Evolutionary conservation across 139 green algal species (phyloP), one percentile per base, ranked within the genome.

Genomic region (Micromonas pusilla): DNA sequence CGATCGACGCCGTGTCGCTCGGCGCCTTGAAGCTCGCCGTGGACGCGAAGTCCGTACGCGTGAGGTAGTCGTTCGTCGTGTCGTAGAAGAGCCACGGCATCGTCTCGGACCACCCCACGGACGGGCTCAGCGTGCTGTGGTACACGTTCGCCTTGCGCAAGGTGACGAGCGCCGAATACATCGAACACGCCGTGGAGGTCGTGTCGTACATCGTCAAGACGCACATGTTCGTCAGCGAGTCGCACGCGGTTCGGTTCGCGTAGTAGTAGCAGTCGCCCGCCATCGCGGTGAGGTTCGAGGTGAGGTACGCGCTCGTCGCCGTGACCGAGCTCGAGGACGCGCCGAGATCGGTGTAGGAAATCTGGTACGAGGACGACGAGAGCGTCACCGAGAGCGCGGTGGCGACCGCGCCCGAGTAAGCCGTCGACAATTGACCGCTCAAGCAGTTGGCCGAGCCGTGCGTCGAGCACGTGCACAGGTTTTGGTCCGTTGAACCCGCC

Each of bases 191-290:
- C 6, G 45, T 28, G 9, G 45, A 21, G n/a, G 21, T 28, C 3
- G 3, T 36, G 64, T 75, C 36, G 38, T 76, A 73, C 76, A 75
- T 74, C 25, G 52, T n/a, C 63, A 81, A 37, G 32, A 81, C 76
- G 76, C 76, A 81, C 36, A 76, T 23, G 65, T 81, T 81, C 21
- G 65, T 63, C 3, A 81, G 64, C n/a, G 37, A 25, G 76, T 81
- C 75, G 65, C 76, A 81, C 21, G 65, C 52, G n/a, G 37, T 31
- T 13, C 64, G 30, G 36, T 38, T 52, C 33, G 16, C 72, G 20
- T 36, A n/a, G 28, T 21, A 3, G 52, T 66, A 70, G 72, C 72
- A 78, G 13, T 30, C 6, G 25, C 13, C 19, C 5, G 60, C n/a
- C 25, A 19, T 5, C 25, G 19, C n/a, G 60, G 6, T 68, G 60